Conservation (phyloP, 179 eudicot species). For the Spinacia oleracea region DNA sequence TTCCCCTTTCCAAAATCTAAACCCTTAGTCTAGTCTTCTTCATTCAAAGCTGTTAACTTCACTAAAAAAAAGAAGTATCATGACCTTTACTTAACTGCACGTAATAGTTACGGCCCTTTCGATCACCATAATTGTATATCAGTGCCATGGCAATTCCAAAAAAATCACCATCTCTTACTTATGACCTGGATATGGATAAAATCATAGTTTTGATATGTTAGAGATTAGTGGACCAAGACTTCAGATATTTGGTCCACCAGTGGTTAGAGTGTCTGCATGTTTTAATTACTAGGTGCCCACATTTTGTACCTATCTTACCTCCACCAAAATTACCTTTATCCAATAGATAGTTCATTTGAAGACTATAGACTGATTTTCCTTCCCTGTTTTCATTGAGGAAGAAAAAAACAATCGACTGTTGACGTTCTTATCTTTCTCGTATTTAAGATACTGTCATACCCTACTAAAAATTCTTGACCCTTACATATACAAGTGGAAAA, state of each 20-base stretch:
- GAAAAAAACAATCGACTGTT: too few relatives aligned
- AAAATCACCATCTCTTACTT: background rate
- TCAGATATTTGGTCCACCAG: slow-evolving; percentile 8
- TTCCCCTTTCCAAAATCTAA: too few relatives aligned
- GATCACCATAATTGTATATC: background rate
- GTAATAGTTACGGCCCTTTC: background rate
- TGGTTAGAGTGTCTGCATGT: background rate
- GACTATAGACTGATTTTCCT: slow-evolving; percentile 11
- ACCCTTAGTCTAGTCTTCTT: background rate
- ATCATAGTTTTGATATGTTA: background rate
- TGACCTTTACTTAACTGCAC: background rate
- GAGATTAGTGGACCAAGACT: background rate
- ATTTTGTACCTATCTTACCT: slow-evolving; percentile 9
- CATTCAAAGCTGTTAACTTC: background rate
- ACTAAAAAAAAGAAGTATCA: background rate
- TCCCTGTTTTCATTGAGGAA: background rate
- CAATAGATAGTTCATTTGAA: slow-evolving; percentile 1
- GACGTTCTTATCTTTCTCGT: background rate
- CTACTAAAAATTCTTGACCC: background rate
- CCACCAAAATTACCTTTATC: background rate
- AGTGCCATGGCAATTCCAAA: background rate
- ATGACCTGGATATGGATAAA: background rate
- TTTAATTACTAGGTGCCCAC: slow-evolving; percentile 9
- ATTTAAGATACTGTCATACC: slow-evolving; percentile 7
- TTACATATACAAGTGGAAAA: background rate